Base-by-base conservation (phyloP, 805 yeast genomes). In the Schwanniomyces sp. region DNA sequence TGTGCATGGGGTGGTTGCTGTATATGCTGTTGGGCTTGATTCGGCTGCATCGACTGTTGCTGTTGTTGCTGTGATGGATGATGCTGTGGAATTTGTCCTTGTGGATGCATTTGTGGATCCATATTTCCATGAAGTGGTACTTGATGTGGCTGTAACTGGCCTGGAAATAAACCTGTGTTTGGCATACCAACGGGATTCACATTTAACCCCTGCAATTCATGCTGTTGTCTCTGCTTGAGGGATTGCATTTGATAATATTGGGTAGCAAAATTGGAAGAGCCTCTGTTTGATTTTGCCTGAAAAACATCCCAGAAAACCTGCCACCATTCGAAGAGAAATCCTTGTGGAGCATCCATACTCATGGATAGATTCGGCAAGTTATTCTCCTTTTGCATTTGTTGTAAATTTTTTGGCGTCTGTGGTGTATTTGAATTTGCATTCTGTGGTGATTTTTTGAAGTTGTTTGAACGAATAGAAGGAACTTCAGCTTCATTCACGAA, bases 281-380 rank as follows among this genome's bases (percentile, higher is more conserved):
- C 85, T 49, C 84, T 72, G 52, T 80, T 82, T 37, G 88, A 82
- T 56, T 90, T 78, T 2, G 95, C 96, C 59, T 87, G 87, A 66
- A 86, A 88, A 26, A 90, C 84, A 62, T 91, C 97, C 97, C 97
- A 91, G 63, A 91, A 91, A 14, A 91, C 83, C 72, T 84, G 90
- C 97, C 97, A 91, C 97, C 97, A 91, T 64, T 91, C 97, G 58
- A 81, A 85, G 21, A 91, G 69, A 59, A 89, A 91, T 6, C 96
- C 94, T 56, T 85, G 88, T 0, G 95, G 94, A 2, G 95, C 86
- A 59, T 90, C 94, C 78, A 87, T 80, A 9, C 82, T 72, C 59
- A 84, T 75, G 18, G 72, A 68, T 30, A 81, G 61, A 12, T 72
- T 70, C 1, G 86, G 82, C 7, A 82, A 61, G 43, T 75, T 79